Base-by-base conservation (phyloP, 768 basidiomycete genomes). In the Pleurotus tuber-regium region DNA sequence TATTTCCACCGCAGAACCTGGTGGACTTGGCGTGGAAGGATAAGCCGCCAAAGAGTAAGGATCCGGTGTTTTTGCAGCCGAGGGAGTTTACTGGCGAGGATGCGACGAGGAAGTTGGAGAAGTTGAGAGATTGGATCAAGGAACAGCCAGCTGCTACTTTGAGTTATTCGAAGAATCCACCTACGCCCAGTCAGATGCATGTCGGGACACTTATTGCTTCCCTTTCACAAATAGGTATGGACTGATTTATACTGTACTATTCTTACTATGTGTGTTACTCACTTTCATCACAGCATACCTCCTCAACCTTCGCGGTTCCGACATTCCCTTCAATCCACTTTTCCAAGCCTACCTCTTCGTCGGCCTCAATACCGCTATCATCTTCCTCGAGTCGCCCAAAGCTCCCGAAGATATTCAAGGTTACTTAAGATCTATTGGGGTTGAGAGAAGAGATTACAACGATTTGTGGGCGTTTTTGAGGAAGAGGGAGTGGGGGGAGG, bases 271-370 rank as follows among this genome's bases (percentile, higher is more conserved):
- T 28, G 57, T 26, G 53, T 39, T 21, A 26, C 42, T 63, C 42
- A 59, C 26, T 30, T 43, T 36, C 19, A 25, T 69, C 82, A n/a
- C n/a, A n/a, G 96, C 96, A 0, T 97, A 92, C 73, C 61, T 89
- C 2, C 73, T 98, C 28, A 98, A 98, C 62, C 71, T 95, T 49
- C 87, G 96, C 43, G 95, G 94, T 29, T 78, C 82, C 2, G 95
- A 98, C 61, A 86, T 98, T 41, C 91, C 92, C 0, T 91, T 84
- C 74, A 94, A 92, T 63, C 96, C 96, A 0, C 79, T 98, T 7
- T 96, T 97, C 72, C 89, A 88, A 46, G 80, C 89, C 0, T 98
- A 96, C 63, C 69, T 95, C 16, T 89, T 86, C 59, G 75, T 98
- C 33, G 78, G 84, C 3, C 63, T 80, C 7, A 73, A 84, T 10